These are phyloP conservation scores for Mycena polygramma DNA, from an alignment of 768 basidiomycete species.

Conservation along the genomic window DNA sequence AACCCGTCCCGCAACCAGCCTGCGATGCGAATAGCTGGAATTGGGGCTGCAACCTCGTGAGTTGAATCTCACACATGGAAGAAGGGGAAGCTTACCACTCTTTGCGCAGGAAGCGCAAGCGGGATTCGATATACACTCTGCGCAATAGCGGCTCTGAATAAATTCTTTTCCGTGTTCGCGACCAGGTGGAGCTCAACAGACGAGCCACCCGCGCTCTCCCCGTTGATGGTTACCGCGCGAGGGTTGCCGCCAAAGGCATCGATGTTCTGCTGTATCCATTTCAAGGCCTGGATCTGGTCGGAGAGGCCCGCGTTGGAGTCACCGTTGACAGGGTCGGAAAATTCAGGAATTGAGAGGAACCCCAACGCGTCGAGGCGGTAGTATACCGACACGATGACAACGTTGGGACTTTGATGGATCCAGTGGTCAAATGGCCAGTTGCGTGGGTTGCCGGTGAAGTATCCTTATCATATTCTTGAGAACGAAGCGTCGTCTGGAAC, in stretches of 20 bases:
- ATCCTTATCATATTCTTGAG: slow-evolving; percentile 51
- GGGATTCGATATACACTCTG: slow-evolving; percentile 72
- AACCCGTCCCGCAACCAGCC: slow-evolving; percentile 62
- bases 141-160: slow-evolving; percentile 70
- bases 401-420: slow-evolving; percentile 72
- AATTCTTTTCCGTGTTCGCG: slow-evolving; percentile 52
- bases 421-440: slow-evolving; percentile 78
- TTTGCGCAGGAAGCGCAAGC: slow-evolving; percentile 64
- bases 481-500: background rate
- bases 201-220: slow-evolving; percentile 70
- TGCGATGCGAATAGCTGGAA: slow-evolving; percentile 66
- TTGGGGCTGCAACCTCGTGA: slow-evolving; percentile 52
- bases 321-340: slow-evolving; percentile 53
- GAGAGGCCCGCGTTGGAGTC: slow-evolving; percentile 68
- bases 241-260: slow-evolving; percentile 75
- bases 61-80: background rate
- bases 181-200: slow-evolving; percentile 72
- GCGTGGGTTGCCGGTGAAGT: slow-evolving; percentile 69
- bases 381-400: slow-evolving; percentile 75
- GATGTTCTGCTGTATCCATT: slow-evolving; percentile 76
- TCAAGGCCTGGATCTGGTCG: slow-evolving; percentile 73
- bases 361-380: slow-evolving; percentile 77
- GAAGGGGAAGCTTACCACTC: slow-evolving; percentile 53
- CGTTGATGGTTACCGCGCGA: slow-evolving; percentile 66
- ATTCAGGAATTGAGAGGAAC: slow-evolving; percentile 67